Base-by-base conservation (phyloP, 169 alveolate species). In the Eimeria praecox region DNA sequence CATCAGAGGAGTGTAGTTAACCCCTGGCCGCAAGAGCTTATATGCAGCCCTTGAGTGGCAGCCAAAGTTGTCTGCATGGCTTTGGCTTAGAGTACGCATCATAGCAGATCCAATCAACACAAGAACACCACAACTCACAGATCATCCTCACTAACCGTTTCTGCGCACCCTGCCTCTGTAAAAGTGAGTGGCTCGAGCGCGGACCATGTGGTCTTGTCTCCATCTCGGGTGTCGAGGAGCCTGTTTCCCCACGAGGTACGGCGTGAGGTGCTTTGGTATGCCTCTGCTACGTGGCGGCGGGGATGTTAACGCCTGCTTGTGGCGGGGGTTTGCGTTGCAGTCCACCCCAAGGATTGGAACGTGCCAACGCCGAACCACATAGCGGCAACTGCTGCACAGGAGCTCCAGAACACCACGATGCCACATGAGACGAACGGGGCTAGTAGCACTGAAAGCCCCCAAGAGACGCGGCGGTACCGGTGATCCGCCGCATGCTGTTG, bases 211-310 rank as follows among this genome's bases (percentile, higher is more conserved):
- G 38, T 91, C 97, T 33, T 90, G 94, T 27, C 95, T 77, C 97
- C 97, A 97, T 40, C 96, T 73, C 1, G 98, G 98, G 88, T 98
- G 98, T 22, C 98, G 66, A 59, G 97, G 98, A 71, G 97, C 96
- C 92, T 98, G 99, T 59, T 97, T 97, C 52, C 98, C 98, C 54
- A 97, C 96, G 66, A 98, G 97, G 80, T 96, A 98, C 33, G 98
- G 98, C 77, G 95, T 94, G 62, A 98, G 96, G 92, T 97, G 98
- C 66, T 97, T 97, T 18, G 99, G 99, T n/a, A 97, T 97, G 64
- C 98, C 98, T 75, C 99, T 95, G 80, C 98, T 97, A 22, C 98
- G 97, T 20, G 98, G 98, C 1, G 98, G 97, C 2, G 99, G 98
- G 59, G 96, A 96, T 1, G 98, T 97, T 87, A 98, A 90, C 62